Evolutionary conservation across 441 rosid genomes (phyloP).

Genomic region (Corymbia calophylla): DNA sequence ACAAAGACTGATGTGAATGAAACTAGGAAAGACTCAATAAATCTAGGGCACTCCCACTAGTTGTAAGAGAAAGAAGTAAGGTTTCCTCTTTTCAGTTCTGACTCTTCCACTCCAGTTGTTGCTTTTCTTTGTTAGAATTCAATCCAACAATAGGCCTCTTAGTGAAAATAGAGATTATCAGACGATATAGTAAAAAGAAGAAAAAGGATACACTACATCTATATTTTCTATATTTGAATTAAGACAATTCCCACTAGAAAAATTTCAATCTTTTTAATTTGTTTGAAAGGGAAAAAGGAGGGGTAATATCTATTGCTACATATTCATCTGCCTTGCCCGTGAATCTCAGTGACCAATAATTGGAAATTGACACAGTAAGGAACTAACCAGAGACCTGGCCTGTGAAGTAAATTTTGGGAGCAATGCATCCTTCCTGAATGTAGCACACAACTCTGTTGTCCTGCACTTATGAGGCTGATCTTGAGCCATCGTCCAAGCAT

Average conservation of each 20-base stretch:
- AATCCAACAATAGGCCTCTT: background rate
- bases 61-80: background rate
- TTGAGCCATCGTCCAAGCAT: background rate
- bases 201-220: background rate
- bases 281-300: background rate
- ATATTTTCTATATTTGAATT: background rate
- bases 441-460: background rate
- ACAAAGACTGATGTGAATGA: background rate
- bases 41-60: background rate
- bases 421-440: background rate
- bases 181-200: background rate
- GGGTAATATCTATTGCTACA: background rate
- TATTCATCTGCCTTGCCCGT: background rate
- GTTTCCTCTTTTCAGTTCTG: background rate
- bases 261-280: background rate
- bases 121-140: background rate
- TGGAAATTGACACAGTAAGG: background rate
- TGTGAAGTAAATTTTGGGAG: background rate
- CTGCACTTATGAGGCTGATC: background rate
- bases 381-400: background rate
- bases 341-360: background rate
- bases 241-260: background rate
- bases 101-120: background rate
- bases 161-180: background rate
- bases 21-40: background rate